Percentiles rank a stretch among this genome's conserved stretches.
These are phyloP conservation scores for Salix dunnii DNA, from an alignment of 345 rosid genomes.

Conservation along the genomic window DNA sequence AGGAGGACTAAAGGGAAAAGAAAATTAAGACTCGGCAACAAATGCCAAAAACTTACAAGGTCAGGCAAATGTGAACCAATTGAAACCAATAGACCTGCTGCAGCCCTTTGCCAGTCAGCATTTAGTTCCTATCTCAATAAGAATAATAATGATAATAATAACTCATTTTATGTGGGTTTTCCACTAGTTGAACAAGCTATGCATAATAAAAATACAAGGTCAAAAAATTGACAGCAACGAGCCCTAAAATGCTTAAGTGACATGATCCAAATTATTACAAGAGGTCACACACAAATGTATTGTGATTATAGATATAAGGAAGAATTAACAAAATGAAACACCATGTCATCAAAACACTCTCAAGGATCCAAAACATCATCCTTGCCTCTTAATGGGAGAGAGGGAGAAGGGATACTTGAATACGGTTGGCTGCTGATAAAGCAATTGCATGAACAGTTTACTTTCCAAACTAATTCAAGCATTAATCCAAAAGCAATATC, in stretches of 20 bases:
- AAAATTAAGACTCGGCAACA: neutral
- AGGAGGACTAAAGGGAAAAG: neutral
- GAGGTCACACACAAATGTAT: neutral
- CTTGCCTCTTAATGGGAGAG: neutral
- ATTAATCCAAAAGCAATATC: neutral
- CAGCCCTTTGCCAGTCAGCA: slow-evolving; percentile 95
- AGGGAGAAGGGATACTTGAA: neutral
- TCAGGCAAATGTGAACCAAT: slow-evolving; percentile 91
- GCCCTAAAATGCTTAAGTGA: slow-evolving; percentile 1
- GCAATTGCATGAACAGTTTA: neutral
- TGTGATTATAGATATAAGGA: neutral
- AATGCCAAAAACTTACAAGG: slow-evolving; percentile 55
- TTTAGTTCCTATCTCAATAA: slow-evolving; percentile 58
- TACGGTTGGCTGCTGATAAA: neutral
- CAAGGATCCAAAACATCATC: neutral
- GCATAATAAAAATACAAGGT: neutral
- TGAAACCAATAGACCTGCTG: slow-evolving; percentile 77
- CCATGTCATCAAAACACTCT: neutral
- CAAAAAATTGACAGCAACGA: neutral
- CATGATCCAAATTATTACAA: neutral
- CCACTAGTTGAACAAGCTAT: neutral
- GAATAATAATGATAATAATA: slow-evolving; percentile 17
- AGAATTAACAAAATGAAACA: neutral
- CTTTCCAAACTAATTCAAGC: neutral
- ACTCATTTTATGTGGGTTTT: neutral